These are phyloP conservation scores for Trichophyton rubrum DNA, from an alignment of 2,329 filamentous ascomycete genomes.

Conservation along the genomic window DNA sequence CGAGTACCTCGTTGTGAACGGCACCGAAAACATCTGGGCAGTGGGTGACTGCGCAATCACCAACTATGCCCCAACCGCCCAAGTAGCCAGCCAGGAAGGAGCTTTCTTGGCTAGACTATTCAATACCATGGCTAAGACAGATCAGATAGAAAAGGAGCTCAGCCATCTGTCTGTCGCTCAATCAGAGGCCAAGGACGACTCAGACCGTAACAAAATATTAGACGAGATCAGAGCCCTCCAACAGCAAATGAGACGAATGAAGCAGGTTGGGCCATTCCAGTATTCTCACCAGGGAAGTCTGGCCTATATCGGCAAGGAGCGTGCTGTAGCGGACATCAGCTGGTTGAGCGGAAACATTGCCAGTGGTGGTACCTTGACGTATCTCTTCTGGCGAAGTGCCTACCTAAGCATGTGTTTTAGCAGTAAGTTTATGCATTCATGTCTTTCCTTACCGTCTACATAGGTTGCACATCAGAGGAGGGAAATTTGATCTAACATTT, in stretches of 20 bases:
- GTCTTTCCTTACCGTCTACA: background rate
- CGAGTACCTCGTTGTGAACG: conserved; percentile 97
- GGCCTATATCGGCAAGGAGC: conserved; percentile 96
- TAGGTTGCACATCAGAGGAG: background rate
- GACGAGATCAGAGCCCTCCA: conserved; percentile 76
- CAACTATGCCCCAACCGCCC: conserved; percentile 93
- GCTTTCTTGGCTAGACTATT: conserved; percentile 89
- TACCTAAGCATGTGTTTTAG: conserved; percentile 99
- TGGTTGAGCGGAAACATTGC: conserved; percentile 97
- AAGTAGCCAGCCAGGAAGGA: conserved; percentile 92
- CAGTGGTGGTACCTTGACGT: conserved; percentile 83
- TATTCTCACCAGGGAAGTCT: conserved; percentile 96
- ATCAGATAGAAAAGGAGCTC: conserved; percentile 66
- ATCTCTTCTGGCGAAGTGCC: conserved; percentile 95
- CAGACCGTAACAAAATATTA: conserved; percentile 45
- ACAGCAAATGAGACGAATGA: conserved; percentile 74
- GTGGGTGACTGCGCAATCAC: conserved; percentile 95
- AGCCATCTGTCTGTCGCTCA: conserved; percentile 52
- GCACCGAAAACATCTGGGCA: conserved; percentile 93
- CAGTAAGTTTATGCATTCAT: conserved; percentile 51
- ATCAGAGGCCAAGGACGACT: conserved; percentile 54
- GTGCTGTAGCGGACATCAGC: conserved; percentile 90
- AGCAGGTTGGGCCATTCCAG: conserved; percentile 93
- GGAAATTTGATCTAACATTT: background rate
- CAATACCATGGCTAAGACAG: conserved; percentile 97